Base-by-base conservation (phyloP, 805 yeast genomes). In the Nadsonia fulvescens region DNA sequence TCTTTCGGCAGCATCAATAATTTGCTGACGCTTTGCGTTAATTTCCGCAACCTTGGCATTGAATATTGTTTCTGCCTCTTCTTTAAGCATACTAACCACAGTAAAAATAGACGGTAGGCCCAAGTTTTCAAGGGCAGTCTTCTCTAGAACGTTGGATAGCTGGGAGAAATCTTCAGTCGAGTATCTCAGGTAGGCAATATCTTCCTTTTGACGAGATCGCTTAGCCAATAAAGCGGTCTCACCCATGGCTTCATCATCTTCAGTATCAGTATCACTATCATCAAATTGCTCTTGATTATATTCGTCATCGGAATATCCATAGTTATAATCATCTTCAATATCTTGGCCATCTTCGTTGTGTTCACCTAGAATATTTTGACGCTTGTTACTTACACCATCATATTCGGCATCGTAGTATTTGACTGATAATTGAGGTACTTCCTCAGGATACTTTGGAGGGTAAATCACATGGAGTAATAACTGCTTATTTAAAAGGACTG, bases 91-190 rank as follows among this genome's bases (percentile, higher is more conserved):
- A 1, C 91, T 68, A 1, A 77, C 64, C 23, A 86, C 47, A 1
- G 93, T 67, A 50, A 83, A 89, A 5, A 86, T 63, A 37, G 82
- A 71, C n/a, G 94, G 93, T 63, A 86, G 74, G 1, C 98, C 98
- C 1, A 83, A 33, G 41, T 78, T 73, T 43, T 75, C 69, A 32
- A 70, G 72, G 2, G 89, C 89, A 16, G 36, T 35, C 24, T 46
- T 50, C 12, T 32, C 25, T 17, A 48, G 44, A 19, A 31, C 30
- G 15, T 19, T 21, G 8, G 21, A 19, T 16, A 54, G 38, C 11
- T 22, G 21, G 3, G 21, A 33, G 20, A 47, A 29, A 29, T 54
- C 60, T 4, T 29, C 52, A 15, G 46, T 43, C 3, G n/a, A n/a
- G n/a, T n/a, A n/a, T n/a, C n/a, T n/a, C n/a, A n/a, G n/a, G n/a